phyloP scores from a whole-genome alignment of 306 rosid genomes.

The Prunus mongolica region DNA sequence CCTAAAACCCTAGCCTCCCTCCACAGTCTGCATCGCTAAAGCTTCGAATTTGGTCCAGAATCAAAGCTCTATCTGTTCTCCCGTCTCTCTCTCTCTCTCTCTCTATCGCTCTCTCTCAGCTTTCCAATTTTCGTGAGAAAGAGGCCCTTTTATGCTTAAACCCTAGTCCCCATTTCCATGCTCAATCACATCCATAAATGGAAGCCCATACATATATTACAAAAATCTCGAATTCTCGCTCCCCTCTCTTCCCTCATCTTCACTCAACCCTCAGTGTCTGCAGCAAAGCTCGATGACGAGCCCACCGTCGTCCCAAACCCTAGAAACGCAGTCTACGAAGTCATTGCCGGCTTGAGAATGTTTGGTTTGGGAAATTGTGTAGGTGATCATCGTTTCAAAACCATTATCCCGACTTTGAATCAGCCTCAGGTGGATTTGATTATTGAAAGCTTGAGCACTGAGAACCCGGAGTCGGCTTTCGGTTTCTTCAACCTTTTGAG shows the following conservation, averaged over 20 bases:
- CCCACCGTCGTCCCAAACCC: conserved; percentile 11
- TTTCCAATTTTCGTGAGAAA: background rate
- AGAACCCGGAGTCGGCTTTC: conserved; percentile 36
- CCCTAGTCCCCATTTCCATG: conserved; percentile 36
- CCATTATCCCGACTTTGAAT: conserved; percentile 22
- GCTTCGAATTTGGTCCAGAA: background rate
- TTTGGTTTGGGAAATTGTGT: conserved; percentile 30
- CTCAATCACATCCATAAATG: conserved; percentile 29
- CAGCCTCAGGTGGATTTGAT: conserved; percentile 33
- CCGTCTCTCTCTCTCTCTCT: background rate
- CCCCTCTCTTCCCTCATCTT: conserved; percentile 23
- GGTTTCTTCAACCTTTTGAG: conserved; percentile 37
- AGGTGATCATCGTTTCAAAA: conserved; percentile 21
- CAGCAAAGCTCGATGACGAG: conserved; percentile 24
- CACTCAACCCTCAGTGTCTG: conserved; percentile 28
- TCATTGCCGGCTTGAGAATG: conserved; percentile 33
- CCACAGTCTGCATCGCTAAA: background rate
- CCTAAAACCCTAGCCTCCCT: conserved; percentile 3
- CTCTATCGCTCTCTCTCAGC: too few relatives aligned
- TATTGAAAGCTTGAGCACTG: conserved; percentile 29
- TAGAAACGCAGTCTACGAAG: conserved; percentile 24
- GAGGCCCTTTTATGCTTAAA: background rate
- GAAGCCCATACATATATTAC: conserved; percentile 11
- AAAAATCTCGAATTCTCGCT: conserved; percentile 17
- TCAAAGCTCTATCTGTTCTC: background rate